A percentile compares a stretch with the other conserved stretches of the same genome.
Conservation (phyloP, 371 early-diverging fungal genomes). For the Phascolomyces articulosus region DNA sequence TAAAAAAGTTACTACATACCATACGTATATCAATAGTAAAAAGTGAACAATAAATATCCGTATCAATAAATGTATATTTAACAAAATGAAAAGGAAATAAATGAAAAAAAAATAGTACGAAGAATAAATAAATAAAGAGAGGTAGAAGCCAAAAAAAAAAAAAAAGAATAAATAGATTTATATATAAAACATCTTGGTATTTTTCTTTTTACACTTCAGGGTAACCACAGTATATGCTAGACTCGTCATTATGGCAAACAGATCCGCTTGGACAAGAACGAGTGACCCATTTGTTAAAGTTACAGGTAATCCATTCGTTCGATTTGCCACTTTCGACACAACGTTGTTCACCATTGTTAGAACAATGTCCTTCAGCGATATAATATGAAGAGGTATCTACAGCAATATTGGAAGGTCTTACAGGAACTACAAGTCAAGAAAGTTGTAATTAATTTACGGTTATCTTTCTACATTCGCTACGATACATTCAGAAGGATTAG, state of each 20-base stretch:
- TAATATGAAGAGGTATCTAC: not conserved
- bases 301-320: constrained; percentile 35
- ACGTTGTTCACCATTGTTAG: constrained; percentile 21
- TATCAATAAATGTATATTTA: too few species aligned
- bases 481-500: not conserved
- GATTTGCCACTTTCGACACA: constrained; percentile 29
- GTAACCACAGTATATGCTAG: constrained; percentile 7
- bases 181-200: too few species aligned
- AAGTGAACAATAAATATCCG: too few species aligned
- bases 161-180: too few species aligned
- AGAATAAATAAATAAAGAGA: not conserved
- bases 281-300: constrained; percentile 27
- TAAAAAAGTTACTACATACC: too few species aligned
- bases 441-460: not conserved
- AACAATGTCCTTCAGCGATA: constrained; percentile 13
- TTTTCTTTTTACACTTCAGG: constrained; percentile 4
- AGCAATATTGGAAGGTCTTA: constrained; percentile 9
- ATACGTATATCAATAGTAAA: too few species aligned
- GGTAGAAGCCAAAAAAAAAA: not conserved
- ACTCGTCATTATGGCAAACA: constrained; percentile 27
- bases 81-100: too few species aligned
- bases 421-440: not conserved
- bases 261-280: constrained; percentile 29
- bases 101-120: too few species aligned
- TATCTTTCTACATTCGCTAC: not conserved